Conservation (phyloP, 2,329 filamentous ascomycete genomes). For the Diaporthe aspalathi region DNA sequence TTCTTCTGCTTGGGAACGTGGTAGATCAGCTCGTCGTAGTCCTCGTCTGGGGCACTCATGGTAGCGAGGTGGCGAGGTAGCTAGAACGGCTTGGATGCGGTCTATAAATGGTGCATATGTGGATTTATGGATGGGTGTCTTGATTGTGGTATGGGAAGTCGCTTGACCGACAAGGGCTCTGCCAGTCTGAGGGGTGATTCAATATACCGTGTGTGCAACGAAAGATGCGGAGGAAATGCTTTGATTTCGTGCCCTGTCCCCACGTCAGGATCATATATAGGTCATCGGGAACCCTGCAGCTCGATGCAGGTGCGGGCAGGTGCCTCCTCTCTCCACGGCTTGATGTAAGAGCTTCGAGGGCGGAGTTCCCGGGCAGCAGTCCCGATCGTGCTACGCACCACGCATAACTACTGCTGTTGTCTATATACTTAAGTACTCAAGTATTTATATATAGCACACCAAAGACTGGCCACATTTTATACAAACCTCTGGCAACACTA, state of each 20-base stretch:
- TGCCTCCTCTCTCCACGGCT: slow-evolving; percentile 25
- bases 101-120: not conserved
- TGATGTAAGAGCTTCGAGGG: slow-evolving; percentile 22
- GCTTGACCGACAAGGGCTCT: not conserved
- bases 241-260: not conserved
- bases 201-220: not conserved
- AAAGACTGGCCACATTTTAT: not conserved
- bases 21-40: slow-evolving; percentile 53
- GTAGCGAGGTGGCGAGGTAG: too few relatives aligned
- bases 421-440: not conserved
- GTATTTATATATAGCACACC: too few relatives aligned
- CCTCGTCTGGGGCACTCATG: slow-evolving; percentile 45
- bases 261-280: slow-evolving; percentile 19
- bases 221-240: not conserved
- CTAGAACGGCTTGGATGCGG: not conserved
- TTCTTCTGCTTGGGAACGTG: slow-evolving; percentile 53
- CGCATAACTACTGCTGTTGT: not conserved
- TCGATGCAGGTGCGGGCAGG: slow-evolving; percentile 26
- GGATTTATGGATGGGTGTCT: not conserved
- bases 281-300: slow-evolving; percentile 22
- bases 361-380: slow-evolving; percentile 21
- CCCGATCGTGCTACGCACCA: not conserved
- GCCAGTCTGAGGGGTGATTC: not conserved
- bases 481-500: too few relatives aligned
- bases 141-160: not conserved